Evolutionary conservation across 257 asterid genomes (phyloP).

Genomic region (Nicotiana sylvestris): DNA sequence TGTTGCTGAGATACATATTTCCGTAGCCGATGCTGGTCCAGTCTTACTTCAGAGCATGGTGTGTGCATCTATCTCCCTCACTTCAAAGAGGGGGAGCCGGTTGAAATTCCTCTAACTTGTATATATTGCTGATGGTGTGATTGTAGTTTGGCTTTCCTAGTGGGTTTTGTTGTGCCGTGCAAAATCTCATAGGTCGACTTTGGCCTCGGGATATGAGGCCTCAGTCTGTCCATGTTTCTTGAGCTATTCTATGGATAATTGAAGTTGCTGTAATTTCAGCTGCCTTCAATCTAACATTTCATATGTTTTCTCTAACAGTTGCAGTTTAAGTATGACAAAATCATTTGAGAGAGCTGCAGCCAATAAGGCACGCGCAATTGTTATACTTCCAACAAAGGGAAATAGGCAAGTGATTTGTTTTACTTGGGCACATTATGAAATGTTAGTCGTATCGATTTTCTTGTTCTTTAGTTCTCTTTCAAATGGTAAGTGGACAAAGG

Average conservation of each 20-base stretch:
- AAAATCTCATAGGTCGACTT: background rate
- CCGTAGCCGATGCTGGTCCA: background rate
- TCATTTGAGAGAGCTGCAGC: slow-evolving; percentile 99
- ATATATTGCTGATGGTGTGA: background rate
- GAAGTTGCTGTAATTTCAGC: slow-evolving; percentile 1
- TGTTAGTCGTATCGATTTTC: background rate
- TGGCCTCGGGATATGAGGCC: background rate
- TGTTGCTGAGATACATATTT: background rate
- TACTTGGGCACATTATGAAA: background rate
- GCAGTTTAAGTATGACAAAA: slow-evolving; percentile 83
- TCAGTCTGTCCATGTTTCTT: background rate
- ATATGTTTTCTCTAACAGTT: slow-evolving; percentile 51
- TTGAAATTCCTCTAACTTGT: background rate
- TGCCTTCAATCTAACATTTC: slow-evolving; percentile 20
- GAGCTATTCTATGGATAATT: background rate
- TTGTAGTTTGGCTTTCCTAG: background rate
- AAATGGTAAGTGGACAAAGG: background rate
- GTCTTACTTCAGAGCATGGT: background rate
- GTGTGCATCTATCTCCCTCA: slow-evolving; percentile 4
- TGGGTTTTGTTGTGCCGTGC: background rate
- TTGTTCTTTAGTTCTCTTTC: slow-evolving; percentile 3
- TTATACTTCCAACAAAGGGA: slow-evolving; percentile 82
- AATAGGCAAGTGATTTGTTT: slow-evolving; percentile 51
- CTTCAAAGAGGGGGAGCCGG: background rate
- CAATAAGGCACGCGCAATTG: slow-evolving; percentile 85